Base-by-base conservation (phyloP, 2,329 filamentous ascomycete genomes). In the Byssoonygena ceratinophila region DNA sequence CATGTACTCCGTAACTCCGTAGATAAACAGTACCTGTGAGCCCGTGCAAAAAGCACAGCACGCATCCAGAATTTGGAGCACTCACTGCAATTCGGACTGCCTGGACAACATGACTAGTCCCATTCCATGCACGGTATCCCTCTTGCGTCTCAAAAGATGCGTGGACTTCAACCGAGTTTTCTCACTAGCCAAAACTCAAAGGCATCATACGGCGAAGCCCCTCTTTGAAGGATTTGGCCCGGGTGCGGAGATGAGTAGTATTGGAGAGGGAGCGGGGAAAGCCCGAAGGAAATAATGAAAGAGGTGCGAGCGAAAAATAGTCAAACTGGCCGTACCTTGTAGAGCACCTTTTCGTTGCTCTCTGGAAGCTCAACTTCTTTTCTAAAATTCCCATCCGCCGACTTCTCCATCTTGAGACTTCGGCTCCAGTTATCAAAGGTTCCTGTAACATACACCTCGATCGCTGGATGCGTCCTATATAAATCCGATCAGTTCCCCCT, bases 391-490 rank as follows among this genome's bases (percentile, higher is more conserved):
- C 69, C 68, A 46, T 81, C 75, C 65, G 79, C 85, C 37, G 81
- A 77, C 73, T 87, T 88, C 45, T 89, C 82, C 54, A 98, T 79
- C 74, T 85, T 80, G 68, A 91, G 80, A 53, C 82, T 88, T 76
- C 92, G 91, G 60, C 79, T 78, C 92, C 92, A 98, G 73, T 87
- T 79, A 72, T 97, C 91, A 67, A 97, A 97, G 58, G 87, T 91
- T 67, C 92, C 92, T 37, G 91, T 97, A 62, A 97, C 92, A 71
- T 85, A 91, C 68, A 97, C 91, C 67, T 94, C 85, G 60, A 83
- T 78, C 66, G 86, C 90, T 62, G 82, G 76, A 68, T 92, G 83
- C 66, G 84, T 81, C 91, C 91, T 96, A 71, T 60, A 64, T 32
- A 11, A 37, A 51, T n/a, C 3, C 11, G 18, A 27, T 51, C 18